phyloP scores from a whole-genome alignment of 495 filamentous ascomycete species.

The Xylaria cubensis region DNA sequence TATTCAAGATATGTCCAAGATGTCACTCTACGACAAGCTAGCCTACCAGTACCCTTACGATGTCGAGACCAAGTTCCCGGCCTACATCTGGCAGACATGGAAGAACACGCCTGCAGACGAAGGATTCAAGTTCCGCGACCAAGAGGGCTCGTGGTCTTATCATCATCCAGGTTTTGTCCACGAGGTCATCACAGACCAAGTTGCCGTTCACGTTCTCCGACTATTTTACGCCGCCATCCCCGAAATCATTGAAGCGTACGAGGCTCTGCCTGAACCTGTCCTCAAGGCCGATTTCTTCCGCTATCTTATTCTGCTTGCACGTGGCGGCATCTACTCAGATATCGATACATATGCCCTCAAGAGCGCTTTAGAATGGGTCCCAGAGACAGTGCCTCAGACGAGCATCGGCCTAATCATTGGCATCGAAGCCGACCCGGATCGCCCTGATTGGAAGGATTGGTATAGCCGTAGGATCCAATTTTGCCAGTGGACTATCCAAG shows the following conservation, averaged over 20 bases:
- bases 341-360: constrained; percentile 90
- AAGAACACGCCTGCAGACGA: constrained; percentile 84
- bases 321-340: constrained; percentile 95
- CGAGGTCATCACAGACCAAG: constrained; percentile 92
- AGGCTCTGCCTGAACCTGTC: constrained; percentile 81
- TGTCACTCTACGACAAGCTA: constrained; percentile 80
- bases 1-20: constrained; percentile 61
- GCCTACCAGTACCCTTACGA: constrained; percentile 95
- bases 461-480: constrained; percentile 96
- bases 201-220: constrained; percentile 78
- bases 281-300: constrained; percentile 98
- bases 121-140: constrained; percentile 78
- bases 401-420: constrained; percentile 86
- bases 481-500: constrained; percentile 98
- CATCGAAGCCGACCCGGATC: constrained; percentile 95
- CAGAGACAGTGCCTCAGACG: constrained; percentile 73
- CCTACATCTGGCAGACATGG: constrained; percentile 99
- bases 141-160: constrained; percentile 91
- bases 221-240: constrained; percentile 88
- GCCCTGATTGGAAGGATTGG: constrained; percentile 92
- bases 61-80: constrained; percentile 84
- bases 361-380: constrained; percentile 87
- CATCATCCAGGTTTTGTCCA: constrained; percentile 91
- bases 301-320: constrained; percentile 90
- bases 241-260: constrained; percentile 91